phyloP scores from a whole-genome alignment of 768 basidiomycete species.

The Hydnum rufescens region DNA sequence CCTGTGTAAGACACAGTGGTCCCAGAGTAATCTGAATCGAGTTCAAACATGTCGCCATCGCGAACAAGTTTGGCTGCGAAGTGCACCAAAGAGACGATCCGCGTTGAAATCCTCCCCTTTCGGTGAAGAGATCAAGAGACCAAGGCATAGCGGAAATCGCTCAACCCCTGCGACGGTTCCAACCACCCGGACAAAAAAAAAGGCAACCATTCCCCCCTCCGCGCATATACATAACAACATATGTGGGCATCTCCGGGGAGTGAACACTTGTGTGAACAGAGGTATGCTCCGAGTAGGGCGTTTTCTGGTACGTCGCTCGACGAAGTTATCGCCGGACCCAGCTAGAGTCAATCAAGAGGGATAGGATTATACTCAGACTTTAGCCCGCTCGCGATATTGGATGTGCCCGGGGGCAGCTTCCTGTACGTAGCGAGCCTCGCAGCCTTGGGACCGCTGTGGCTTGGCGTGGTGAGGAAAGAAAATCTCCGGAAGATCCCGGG shows the following conservation, averaged over 20 bases:
- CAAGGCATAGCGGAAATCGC: not conserved
- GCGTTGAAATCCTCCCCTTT: not conserved
- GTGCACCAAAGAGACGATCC: conserved; percentile 10
- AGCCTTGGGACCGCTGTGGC: not conserved
- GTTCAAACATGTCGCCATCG: conserved; percentile 19
- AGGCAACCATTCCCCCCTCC: not conserved
- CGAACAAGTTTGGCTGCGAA: too few species aligned
- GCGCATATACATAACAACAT: too few species aligned
- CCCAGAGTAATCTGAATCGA: conserved; percentile 58
- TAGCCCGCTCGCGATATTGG: conserved; percentile 49
- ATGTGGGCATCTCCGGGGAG: too few species aligned
- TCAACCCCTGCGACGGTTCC: conserved; percentile 31
- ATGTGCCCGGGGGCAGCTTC: not conserved
- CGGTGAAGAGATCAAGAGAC: not conserved
- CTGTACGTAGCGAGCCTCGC: not conserved
- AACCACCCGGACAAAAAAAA: conserved; percentile 11
- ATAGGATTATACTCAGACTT: conserved; percentile 62
- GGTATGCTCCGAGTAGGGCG: too few species aligned
- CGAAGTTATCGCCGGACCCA: conserved; percentile 31
- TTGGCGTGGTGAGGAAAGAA: not conserved
- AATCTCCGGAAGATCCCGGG: not conserved
- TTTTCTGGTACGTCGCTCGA: conserved; percentile 54
- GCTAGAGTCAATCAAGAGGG: conserved; percentile 44
- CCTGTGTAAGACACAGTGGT: conserved; percentile 21
- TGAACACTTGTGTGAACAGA: too few species aligned